These are phyloP conservation scores for Chaetomium fimeti DNA, from an alignment of 495 filamentous ascomycete species.

Conservation along the genomic window DNA sequence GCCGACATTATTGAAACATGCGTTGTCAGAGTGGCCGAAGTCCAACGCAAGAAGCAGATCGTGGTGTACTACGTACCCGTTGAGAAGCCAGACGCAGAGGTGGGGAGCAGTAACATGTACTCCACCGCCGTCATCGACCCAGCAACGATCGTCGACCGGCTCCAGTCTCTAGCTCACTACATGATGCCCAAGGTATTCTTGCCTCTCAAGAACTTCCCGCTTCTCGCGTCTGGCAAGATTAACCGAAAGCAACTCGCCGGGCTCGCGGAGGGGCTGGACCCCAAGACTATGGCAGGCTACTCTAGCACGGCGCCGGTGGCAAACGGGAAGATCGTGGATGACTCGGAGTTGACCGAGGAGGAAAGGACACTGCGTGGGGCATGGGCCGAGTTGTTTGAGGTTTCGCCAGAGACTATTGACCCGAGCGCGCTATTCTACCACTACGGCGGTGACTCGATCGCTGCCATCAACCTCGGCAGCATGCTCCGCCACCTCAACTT, in stretches of 20 bases:
- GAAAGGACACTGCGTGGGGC: not conserved
- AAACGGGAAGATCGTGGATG: not conserved
- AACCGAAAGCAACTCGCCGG: not conserved
- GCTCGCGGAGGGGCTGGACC: not conserved
- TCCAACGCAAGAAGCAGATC: not conserved
- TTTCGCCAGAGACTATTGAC: not conserved
- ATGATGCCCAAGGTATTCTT: not conserved
- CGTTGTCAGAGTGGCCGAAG: not conserved
- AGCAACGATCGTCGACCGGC: not conserved
- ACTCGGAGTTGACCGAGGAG: not conserved
- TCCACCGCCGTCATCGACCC: not conserved
- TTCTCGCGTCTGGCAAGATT: not conserved
- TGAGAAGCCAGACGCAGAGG: not conserved
- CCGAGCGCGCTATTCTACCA: not conserved
- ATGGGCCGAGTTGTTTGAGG: not conserved
- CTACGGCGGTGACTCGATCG: slow-evolving; percentile 1
- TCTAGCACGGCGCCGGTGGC: not conserved
- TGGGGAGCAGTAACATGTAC: not conserved
- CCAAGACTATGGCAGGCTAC: not conserved
- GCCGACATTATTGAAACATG: not conserved
- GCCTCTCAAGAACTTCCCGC: not conserved
- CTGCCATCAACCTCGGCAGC: slow-evolving; percentile 1
- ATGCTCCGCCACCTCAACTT: not conserved
- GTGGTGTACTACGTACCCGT: not conserved
- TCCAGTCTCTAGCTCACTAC: not conserved